phyloP scores from a whole-genome alignment of 2,329 filamentous ascomycete genomes.

The Claviceps monticola region DNA sequence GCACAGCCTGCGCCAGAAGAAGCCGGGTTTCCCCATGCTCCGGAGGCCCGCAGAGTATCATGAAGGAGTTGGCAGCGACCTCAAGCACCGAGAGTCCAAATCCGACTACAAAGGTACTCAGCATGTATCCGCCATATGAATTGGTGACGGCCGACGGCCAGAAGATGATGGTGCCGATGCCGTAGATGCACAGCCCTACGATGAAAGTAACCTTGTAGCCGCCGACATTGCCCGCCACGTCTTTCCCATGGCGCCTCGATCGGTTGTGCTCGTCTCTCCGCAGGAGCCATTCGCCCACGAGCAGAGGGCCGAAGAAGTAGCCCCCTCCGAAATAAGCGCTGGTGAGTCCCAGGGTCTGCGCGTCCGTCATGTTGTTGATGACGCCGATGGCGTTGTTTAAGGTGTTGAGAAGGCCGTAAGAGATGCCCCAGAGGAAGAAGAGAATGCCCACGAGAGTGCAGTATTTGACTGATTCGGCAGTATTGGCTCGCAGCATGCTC shows the following conservation, averaged over 20 bases:
- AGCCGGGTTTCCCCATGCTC: slow-evolving; percentile 62
- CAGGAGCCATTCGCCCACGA: slow-evolving; percentile 57
- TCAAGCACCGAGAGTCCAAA: slow-evolving; percentile 66
- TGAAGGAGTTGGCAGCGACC: slow-evolving; percentile 66
- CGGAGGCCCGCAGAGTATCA: slow-evolving; percentile 57
- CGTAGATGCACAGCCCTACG: slow-evolving; percentile 60
- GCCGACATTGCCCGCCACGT: slow-evolving; percentile 31
- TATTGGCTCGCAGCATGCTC: slow-evolving; percentile 53
- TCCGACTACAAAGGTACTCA: slow-evolving; percentile 60
- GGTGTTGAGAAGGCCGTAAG: slow-evolving; percentile 73
- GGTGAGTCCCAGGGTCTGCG: slow-evolving; percentile 53
- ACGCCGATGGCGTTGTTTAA: slow-evolving; percentile 58
- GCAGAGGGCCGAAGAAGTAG: slow-evolving; percentile 56
- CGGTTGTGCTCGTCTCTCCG: slow-evolving; percentile 50
- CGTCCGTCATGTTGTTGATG: slow-evolving; percentile 45
- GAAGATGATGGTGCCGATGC: slow-evolving; percentile 67
- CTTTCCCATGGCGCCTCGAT: slow-evolving; percentile 24
- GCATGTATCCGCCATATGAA: slow-evolving; percentile 66
- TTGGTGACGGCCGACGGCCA: slow-evolving; percentile 66
- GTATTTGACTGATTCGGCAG: slow-evolving; percentile 54
- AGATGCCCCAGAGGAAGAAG: slow-evolving; percentile 83
- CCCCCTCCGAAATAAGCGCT: slow-evolving; percentile 57
- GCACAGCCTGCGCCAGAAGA: slow-evolving; percentile 61
- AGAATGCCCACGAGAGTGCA: slow-evolving; percentile 63
- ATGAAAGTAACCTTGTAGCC: slow-evolving; percentile 77